Base-by-base conservation (phyloP, 2,329 filamentous ascomycete species). In the Aspergillus japonicus region DNA sequence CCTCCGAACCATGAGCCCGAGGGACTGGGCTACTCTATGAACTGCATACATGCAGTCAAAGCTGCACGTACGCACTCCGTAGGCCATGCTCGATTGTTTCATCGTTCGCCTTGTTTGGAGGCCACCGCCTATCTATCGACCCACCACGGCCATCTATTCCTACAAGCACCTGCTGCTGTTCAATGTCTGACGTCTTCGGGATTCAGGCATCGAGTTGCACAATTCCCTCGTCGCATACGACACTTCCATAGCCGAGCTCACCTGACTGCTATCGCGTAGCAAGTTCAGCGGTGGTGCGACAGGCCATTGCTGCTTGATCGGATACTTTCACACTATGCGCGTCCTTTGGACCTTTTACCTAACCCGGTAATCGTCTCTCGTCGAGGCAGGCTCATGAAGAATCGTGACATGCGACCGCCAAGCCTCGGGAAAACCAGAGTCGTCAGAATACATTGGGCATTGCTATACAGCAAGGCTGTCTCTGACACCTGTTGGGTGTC, bases 321-420 rank as follows among this genome's bases (percentile, higher is more conserved):
- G 39, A 16, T 19, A 44, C 16, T 19, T 44, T 16, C 6, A 19
- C 16, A 8, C 16, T 44, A 44, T n/a, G 16, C 39, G 19, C 26
- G 55, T 51, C 42, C 39, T 50, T 51, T 44, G 33, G 48, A 47
- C 55, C 55, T 51, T 57, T 57, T 51, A 24, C 55, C 55, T 57
- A 57, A 51, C 55, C 21, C 8, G 55, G 55, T 31, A 44, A 47
- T n/a, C 47, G 33, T 7, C n/a, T 29, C 33, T 16, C 33, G 12
- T 35, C 10, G n/a, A 55, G 19, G 24, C 24, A 33, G 52, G 42
- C 52, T 23, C n/a, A 31, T 35, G 33, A 16, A 16, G 33, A 16
- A 16, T 14, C 14, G 33, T 8, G 26, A 42, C 16, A 47, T 21
- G 14, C 39, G 44, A 47, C 19, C 5, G 39, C 52, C 16, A 24